Conservation (phyloP, 768 basidiomycete genomes). For the Tubosaeta brunneosetosa region DNA sequence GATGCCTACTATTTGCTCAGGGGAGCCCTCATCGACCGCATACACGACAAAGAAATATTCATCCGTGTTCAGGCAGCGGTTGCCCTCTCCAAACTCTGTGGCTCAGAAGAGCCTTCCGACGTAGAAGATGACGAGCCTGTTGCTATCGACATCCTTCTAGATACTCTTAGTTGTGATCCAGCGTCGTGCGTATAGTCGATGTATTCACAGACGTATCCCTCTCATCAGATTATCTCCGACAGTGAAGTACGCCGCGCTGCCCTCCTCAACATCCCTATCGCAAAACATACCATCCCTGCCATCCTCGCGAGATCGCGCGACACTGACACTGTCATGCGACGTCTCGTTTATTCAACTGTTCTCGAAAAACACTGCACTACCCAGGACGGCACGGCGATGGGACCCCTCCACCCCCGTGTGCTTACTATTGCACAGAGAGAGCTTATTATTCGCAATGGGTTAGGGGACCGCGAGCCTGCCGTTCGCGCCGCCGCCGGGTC, state of each 20-base stretch:
- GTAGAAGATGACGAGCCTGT: conserved; percentile 42
- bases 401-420: conserved; percentile 57
- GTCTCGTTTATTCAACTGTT: conserved; percentile 61
- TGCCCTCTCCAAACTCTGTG: conserved; percentile 72
- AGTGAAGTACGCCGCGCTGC: conserved; percentile 87
- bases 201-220: background rate
- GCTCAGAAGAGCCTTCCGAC: conserved; percentile 60
- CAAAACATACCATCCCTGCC: conserved; percentile 49
- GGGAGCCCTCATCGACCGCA: conserved; percentile 59
- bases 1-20: conserved; percentile 66
- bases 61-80: conserved; percentile 79
- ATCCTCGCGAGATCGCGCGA: conserved; percentile 80
- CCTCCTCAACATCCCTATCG: conserved; percentile 65
- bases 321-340: conserved; percentile 68
- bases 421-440: conserved; percentile 73
- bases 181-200: conserved; percentile 54
- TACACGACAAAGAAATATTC: conserved; percentile 71
- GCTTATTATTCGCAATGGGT: conserved; percentile 71
- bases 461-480: conserved; percentile 76
- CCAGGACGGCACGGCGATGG: conserved; percentile 36
- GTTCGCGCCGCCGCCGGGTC: conserved; percentile 71
- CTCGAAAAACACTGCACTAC: conserved; percentile 42
- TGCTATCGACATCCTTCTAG: conserved; percentile 58
- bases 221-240: background rate
- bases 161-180: conserved; percentile 65